A percentile compares a stretch with the other conserved stretches of the same genome.
Evolutionary conservation across 495 filamentous ascomycete species (phyloP).

Genomic region (Penicillium egyptiacum): DNA sequence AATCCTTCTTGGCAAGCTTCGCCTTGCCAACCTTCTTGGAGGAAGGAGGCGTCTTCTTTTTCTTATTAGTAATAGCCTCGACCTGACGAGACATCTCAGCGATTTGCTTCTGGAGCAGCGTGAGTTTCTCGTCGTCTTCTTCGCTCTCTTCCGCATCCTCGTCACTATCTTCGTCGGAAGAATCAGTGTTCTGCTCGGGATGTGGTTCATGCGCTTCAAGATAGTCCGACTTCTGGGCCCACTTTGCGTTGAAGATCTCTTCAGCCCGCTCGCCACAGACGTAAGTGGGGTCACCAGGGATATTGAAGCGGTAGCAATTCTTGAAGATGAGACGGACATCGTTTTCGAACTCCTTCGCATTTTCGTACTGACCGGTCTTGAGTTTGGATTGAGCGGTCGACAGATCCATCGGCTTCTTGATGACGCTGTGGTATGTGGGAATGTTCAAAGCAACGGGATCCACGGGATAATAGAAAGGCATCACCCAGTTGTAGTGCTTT

Average conservation of each 20-base stretch:
- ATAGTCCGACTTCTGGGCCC: constrained; percentile 72
- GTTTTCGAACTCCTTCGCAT: constrained; percentile 76
- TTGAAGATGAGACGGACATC: constrained; percentile 82
- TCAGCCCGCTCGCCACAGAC: constrained; percentile 67
- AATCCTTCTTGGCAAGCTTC: constrained; percentile 56
- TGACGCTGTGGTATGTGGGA: constrained; percentile 85
- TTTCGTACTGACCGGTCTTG: constrained; percentile 76
- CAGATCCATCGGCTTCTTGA: constrained; percentile 97
- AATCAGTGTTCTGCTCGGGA: constrained; percentile 53
- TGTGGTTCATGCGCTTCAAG: constrained; percentile 70
- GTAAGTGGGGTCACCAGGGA: constrained; percentile 70
- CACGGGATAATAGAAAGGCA: constrained; percentile 76
- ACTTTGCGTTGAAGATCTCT: constrained; percentile 69
- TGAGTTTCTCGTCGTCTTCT: constrained; percentile 66
- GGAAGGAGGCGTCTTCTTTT: constrained; percentile 64
- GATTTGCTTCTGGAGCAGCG: constrained; percentile 66
- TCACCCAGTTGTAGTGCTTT: constrained; percentile 63
- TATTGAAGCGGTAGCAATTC: constrained; percentile 93
- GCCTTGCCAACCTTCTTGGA: constrained; percentile 54
- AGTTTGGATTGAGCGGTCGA: constrained; percentile 74
- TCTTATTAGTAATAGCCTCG: constrained; percentile 53
- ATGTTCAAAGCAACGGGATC: constrained; percentile 95
- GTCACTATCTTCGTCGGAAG: constrained; percentile 62
- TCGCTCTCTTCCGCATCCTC: constrained; percentile 66
- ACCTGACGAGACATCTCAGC: constrained; percentile 57